Evolutionary conservation across 495 filamentous ascomycete species (phyloP), one percentile per base, ranked within the genome.

Genomic region (Staphylotrichum longicolle): DNA sequence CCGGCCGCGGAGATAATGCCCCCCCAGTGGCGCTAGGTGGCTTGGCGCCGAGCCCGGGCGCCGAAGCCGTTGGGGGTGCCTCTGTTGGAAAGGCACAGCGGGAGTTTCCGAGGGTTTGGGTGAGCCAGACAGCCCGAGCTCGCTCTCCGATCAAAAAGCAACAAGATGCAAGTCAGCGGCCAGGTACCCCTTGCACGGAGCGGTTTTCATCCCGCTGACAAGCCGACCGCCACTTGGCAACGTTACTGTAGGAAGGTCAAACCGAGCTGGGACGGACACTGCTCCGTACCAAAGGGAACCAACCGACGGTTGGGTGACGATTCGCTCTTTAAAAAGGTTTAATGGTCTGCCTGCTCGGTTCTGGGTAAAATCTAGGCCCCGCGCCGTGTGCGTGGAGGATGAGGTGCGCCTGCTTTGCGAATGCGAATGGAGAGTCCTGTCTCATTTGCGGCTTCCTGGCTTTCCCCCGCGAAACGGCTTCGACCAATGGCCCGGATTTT

Each of bases 401-500:
- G 20, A 27, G 20, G 20, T 27, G 20, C 20, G 20, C 20, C 20
- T 27, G 20, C 20, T 27, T 27, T 27, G 20, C 20, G 20, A 27
- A 27, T 27, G 20, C 20, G 20, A 27, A 27, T 27, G 20, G 20
- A 27, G 20, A 27, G 20, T 27, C 20, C 20, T 27, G 20, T 27
- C 20, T 27, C 42, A 34, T 15, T 12, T 56, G 54, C 32, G 37
- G 37, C 58, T 60, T 30, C 40, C 49, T 50, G 57, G 27, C 15
- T 32, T 48, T 33, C 41, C 34, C 58, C 58, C 58, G n/a, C 57
- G 48, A 53, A 54, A 55, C 39, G 32, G 39, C 34, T 44, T 50
- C 59, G 34, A 45, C 60, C 63, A 64, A 63, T 57, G 49, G 20
- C 67, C 63, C 70, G 62, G 65, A 60, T 66, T 63, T 61, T 66